A percentile compares a stretch with the other conserved stretches of the same genome.
Evolutionary conservation across 1,284 basidiomycete genomes (phyloP).

Genomic region (Exsudoporus floridanus): DNA sequence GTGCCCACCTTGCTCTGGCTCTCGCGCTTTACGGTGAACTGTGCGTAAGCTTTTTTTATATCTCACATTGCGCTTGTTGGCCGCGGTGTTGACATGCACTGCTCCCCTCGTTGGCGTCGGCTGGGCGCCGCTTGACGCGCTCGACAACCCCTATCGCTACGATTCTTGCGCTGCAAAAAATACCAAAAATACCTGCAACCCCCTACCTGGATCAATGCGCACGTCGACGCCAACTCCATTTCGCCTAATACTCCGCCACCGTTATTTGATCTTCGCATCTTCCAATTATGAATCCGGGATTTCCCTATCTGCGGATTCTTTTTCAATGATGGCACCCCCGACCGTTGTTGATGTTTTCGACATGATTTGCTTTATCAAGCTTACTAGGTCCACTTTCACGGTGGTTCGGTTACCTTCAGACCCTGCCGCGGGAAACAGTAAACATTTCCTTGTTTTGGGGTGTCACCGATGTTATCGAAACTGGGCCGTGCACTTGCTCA

Average conservation of each 20-base stretch:
- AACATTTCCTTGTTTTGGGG: constrained; percentile 70
- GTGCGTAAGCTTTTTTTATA: constrained; percentile 44
- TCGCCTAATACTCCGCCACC: constrained; percentile 18
- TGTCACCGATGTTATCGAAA: constrained; percentile 22
- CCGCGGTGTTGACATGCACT: constrained; percentile 9
- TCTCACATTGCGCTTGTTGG: too few relatives aligned
- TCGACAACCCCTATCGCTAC: constrained; percentile 9
- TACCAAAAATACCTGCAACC: constrained; percentile 21
- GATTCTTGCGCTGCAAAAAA: constrained; percentile 15
- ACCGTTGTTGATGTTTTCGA: constrained; percentile 8
- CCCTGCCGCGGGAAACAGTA: constrained; percentile 52
- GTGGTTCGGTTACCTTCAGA: constrained; percentile 70
- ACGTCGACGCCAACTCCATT: constrained; percentile 17
- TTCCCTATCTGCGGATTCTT: constrained; percentile 13
- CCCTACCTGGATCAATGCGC: constrained; percentile 19
- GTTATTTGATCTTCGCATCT: constrained; percentile 13
- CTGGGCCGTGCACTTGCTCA: constrained; percentile 18
- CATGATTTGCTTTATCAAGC: constrained; percentile 31
- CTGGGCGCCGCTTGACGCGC: constrained; percentile 12
- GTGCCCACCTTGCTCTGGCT: constrained; percentile 58
- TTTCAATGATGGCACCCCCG: constrained; percentile 6
- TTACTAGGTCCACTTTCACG: constrained; percentile 45
- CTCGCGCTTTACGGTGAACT: constrained; percentile 63
- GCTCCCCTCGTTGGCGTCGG: constrained; percentile 12
- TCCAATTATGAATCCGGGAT: constrained; percentile 25